Evolutionary conservation across 352 stramenopile species (phyloP), one percentile per base, ranked within the genome.

Genomic region (Pythium pyrilobum): DNA sequence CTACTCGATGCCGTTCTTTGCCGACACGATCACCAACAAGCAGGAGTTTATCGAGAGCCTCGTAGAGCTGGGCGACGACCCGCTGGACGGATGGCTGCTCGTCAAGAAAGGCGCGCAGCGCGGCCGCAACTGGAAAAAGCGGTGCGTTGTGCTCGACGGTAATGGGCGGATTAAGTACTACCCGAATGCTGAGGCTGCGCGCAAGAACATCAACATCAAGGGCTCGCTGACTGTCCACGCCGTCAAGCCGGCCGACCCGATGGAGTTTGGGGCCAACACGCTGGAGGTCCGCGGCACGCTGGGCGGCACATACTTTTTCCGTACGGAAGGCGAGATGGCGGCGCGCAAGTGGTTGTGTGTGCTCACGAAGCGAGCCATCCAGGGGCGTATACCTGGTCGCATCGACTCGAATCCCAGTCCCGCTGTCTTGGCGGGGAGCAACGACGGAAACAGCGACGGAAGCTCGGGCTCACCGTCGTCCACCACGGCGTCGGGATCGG

Each of bases 81-180:
- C 64, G 27, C 56, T 93, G 40, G 77, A 90, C 40, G 83, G 81
- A 29, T 93, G 82, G 77, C 60, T 91, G 45, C 64, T 90, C 0
- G 78, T 93, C 31, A 91, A 93, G 56, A 88, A 87, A 54, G 77
- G 74, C 5, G 36, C 74, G 29, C 74, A 83, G 48, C 79, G 78
- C 20, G 77, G 74, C 33, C 85, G 84, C 44, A 75, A 86, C 61
- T 93, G 83, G 83, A 91, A 93, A 65, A 93, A 93, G 43, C 77
- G 81, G 29, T 93, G 74, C 48, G 78, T 91, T 13, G 70, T 89
- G 39, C 62, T 93, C 36, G 80, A 91, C 59, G 68, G 62, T 12
- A 85, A 90, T 52, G 80, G 75, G 18, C 66, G 81, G 45, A 66
- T 93, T 56, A 89, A 87, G 66, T 91, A 89, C 56, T 93, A 74